Evolutionary conservation across 2,329 filamentous ascomycete species (phyloP).

Genomic region (Trichoderma koningiopsis): DNA sequence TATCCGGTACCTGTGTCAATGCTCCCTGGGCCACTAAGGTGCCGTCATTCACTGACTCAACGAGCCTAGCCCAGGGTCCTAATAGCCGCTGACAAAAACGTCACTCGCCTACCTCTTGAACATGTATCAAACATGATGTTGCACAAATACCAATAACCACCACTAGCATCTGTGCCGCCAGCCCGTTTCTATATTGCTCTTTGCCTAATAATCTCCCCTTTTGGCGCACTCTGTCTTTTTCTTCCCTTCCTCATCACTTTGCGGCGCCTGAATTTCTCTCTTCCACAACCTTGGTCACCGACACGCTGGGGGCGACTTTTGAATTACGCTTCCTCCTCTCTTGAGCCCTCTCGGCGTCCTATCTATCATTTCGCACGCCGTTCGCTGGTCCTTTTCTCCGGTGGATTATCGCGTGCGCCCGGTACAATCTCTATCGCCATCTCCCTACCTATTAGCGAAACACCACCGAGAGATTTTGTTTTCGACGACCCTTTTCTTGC

Average conservation of each 20-base stretch:
- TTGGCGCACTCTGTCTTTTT: not conserved
- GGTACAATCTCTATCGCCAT: constrained; percentile 3
- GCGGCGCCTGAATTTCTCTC: not conserved
- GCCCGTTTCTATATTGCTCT: constrained; percentile 8
- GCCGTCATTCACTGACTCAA: not conserved
- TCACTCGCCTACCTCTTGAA: not conserved
- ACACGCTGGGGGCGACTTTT: not conserved
- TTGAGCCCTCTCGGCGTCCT: not conserved
- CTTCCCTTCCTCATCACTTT: not conserved
- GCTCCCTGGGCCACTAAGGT: not conserved
- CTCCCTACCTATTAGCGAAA: not conserved
- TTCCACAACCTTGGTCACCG: constrained; percentile 1
- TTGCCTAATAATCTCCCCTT: constrained; percentile 10
- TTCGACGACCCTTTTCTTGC: not conserved
- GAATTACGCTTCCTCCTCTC: not conserved
- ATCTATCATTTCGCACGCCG: constrained; percentile 6
- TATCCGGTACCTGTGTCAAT: not conserved
- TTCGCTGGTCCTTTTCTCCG: not conserved
- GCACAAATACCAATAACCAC: constrained; percentile 8
- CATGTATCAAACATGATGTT: not conserved
- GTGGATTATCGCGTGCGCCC: not conserved
- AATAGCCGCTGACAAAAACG: constrained; percentile 9
- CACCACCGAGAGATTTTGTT: not conserved
- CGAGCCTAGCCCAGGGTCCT: not conserved
- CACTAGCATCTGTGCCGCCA: not conserved